Percentiles rank a stretch among this genome's conserved stretches.
phyloP scores from a whole-genome alignment of 768 basidiomycete species.

The Tulasnella sp. region DNA sequence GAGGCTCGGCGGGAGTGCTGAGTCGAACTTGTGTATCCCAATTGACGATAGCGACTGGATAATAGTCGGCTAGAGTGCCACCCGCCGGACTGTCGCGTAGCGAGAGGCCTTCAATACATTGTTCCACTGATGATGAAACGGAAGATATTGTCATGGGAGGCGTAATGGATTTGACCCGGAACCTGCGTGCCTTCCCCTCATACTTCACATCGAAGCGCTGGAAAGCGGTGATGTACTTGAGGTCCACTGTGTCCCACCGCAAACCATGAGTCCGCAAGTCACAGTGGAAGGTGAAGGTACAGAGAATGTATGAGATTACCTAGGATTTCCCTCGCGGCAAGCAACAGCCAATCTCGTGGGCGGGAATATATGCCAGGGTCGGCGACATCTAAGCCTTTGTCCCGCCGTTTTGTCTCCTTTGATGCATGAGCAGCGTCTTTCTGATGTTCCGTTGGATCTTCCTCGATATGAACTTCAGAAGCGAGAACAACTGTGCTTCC shows the following conservation, averaged over 20 bases:
- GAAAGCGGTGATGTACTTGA: conserved; percentile 51
- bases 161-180: conserved; percentile 40
- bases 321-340: not conserved
- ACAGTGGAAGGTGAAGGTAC: no score
- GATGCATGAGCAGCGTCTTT: not conserved
- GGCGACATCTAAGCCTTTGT: not conserved
- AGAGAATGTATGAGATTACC: no score
- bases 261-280: not conserved
- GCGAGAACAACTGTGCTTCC: not conserved
- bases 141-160: conserved; percentile 1
- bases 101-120: conserved; percentile 29
- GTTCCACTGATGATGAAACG: not conserved
- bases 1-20: conserved; percentile 26
- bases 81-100: conserved; percentile 39
- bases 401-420: not conserved
- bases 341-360: not conserved
- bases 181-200: conserved; percentile 48
- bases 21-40: conserved; percentile 52
- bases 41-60: conserved; percentile 46
- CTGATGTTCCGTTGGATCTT: not conserved
- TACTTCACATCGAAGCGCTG: conserved; percentile 55
- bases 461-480: not conserved
- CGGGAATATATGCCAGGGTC: no score
- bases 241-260: conserved; percentile 40
- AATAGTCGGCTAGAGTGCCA: no score